Percentiles rank a stretch among this genome's conserved stretches.
Evolutionary conservation across 768 basidiomycete species (phyloP).

Genomic region (Boletus tomentosulus): DNA sequence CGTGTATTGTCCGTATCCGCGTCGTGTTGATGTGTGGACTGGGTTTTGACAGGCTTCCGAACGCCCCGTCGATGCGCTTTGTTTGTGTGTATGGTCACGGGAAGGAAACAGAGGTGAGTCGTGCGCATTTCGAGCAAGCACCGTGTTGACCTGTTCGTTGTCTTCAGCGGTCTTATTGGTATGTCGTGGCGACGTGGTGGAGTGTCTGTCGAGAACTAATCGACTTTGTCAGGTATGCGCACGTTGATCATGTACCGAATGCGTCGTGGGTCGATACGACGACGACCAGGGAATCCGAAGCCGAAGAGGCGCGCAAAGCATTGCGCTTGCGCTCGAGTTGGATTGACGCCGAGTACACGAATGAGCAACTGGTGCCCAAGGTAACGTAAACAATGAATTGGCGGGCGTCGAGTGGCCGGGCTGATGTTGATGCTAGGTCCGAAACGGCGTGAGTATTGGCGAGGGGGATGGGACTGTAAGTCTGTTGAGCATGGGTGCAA

Average conservation of each 20-base stretch:
- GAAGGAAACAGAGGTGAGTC: conserved; percentile 84
- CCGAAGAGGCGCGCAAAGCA: not conserved
- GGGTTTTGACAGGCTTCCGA: conserved; percentile 55
- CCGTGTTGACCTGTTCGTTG: not conserved
- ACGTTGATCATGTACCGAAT: conserved; percentile 65
- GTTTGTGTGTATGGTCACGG: conserved; percentile 94
- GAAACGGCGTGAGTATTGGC: conserved; percentile 86
- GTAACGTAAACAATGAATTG: conserved; percentile 24
- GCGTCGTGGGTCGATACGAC: conserved; percentile 46
- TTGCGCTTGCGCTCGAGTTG: conserved; percentile 53
- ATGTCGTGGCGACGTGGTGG: conserved; percentile 10
- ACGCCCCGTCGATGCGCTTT: conserved; percentile 88
- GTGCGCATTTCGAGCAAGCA: not conserved
- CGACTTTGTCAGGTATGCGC: conserved; percentile 54
- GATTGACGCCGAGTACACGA: conserved; percentile 83
- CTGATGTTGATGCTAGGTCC: conserved; percentile 38
- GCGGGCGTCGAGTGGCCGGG: not conserved
- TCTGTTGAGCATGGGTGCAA: conserved; percentile 81
- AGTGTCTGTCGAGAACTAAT: not conserved
- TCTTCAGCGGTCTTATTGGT: conserved; percentile 81
- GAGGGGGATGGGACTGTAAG: conserved; percentile 96
- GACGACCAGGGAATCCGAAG: conserved; percentile 42
- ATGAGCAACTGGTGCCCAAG: conserved; percentile 56
- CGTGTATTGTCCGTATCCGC: not conserved
- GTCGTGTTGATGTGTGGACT: not conserved